phyloP scores from a whole-genome alignment of 139 green algal species.

The Choricystis sp. region DNA sequence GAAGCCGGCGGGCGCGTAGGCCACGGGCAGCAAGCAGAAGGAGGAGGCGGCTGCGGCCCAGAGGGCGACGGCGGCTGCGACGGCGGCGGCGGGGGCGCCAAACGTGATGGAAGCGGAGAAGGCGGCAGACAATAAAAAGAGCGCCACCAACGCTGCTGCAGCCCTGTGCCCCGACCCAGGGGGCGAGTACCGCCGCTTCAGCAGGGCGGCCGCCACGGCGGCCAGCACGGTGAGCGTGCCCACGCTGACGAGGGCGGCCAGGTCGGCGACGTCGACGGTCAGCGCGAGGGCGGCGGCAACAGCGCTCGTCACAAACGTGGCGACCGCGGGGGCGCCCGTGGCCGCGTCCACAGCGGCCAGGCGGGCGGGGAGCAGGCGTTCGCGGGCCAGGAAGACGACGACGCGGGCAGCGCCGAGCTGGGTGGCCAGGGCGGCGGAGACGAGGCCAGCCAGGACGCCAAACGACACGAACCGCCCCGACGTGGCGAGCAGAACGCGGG shows the following conservation, averaged over 20 bases:
- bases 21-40: constrained; percentile 21
- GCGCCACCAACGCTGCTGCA: no score
- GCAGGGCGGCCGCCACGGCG: constrained; percentile 31
- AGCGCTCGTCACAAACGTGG: constrained; percentile 25
- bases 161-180: no score
- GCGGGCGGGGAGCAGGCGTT: constrained; percentile 46
- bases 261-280: constrained; percentile 55
- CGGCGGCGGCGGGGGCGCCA: constrained; percentile 2
- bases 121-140: no score
- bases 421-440: constrained; percentile 39
- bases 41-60: constrained; percentile 11
- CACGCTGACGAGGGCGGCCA: constrained; percentile 70
- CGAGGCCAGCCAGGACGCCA: constrained; percentile 34
- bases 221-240: constrained; percentile 74
- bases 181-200: constrained; percentile 27
- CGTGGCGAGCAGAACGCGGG: constrained; percentile 9
- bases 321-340: constrained; percentile 33
- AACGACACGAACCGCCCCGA: constrained; percentile 7
- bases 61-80: constrained; percentile 3
- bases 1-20: constrained; percentile 29
- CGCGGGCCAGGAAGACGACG: constrained; percentile 55
- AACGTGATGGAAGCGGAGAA: constrained; percentile 16
- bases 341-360: constrained; percentile 35
- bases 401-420: constrained; percentile 64
- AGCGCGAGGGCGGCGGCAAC: constrained; percentile 40